A percentile compares a stretch with the other conserved stretches of the same genome.
phyloP scores from a whole-genome alignment of 139 green algal species.

The Chlorella sp. region DNA sequence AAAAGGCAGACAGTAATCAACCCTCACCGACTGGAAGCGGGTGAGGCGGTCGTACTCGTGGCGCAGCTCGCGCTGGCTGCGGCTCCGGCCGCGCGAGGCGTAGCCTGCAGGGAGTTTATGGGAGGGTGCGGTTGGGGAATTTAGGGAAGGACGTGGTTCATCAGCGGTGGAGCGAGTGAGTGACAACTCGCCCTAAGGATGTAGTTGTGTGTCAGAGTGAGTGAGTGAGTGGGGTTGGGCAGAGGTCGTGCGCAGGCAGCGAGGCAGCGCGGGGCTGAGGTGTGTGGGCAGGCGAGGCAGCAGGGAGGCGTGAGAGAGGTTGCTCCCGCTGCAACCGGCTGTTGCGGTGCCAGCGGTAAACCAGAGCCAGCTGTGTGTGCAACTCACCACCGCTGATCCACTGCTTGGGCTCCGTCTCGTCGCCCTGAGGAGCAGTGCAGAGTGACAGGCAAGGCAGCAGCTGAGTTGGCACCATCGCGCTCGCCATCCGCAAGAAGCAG shows the following conservation, averaged over 20 bases:
- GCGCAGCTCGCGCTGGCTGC: conserved; percentile 15
- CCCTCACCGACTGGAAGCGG: conserved; percentile 21
- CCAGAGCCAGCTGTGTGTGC: not conserved
- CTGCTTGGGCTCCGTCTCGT: conserved; percentile 27
- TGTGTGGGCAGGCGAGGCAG: too few species aligned
- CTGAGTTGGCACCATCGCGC: too few species aligned
- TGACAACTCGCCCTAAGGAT: too few species aligned
- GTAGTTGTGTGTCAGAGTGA: too few species aligned
- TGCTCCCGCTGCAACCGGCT: too few species aligned
- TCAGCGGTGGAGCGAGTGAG: too few species aligned
- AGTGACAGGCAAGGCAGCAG: too few species aligned
- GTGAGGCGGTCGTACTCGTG: conserved; percentile 27
- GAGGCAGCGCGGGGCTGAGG: not conserved
- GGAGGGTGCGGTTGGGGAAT: not conserved
- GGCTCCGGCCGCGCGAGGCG: not conserved
- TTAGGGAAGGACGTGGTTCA: not conserved
- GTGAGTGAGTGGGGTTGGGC: too few species aligned
- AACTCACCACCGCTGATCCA: conserved; percentile 23
- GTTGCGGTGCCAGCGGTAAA: not conserved
- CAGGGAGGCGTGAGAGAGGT: too few species aligned
- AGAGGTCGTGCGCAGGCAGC: not conserved
- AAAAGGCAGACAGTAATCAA: too few species aligned
- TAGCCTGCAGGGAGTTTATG: conserved; percentile 4
- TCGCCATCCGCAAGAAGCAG: too few species aligned
- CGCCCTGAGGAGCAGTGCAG: too few species aligned